A percentile compares a stretch with the other conserved stretches of the same genome.
phyloP scores from a whole-genome alignment of 495 filamentous ascomycete species.

The Thozetella sp. region DNA sequence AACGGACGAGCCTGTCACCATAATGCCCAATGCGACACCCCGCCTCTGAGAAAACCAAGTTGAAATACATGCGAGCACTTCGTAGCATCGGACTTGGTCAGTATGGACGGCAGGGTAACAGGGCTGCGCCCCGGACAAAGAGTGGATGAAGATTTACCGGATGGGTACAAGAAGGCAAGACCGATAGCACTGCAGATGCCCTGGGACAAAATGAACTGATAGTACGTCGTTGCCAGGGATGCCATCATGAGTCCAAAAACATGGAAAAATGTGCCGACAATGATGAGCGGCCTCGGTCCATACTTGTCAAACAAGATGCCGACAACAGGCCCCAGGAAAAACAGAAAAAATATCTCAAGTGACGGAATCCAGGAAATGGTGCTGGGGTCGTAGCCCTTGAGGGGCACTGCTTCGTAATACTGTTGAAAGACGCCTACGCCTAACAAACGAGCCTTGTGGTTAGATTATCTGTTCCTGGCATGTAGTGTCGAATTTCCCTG shows the following conservation, averaged over 20 bases:
- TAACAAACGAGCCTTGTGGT: conserved; percentile 2
- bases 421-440: conserved; percentile 59
- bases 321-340: conserved; percentile 47
- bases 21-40: conserved; percentile 65
- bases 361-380: conserved; percentile 60
- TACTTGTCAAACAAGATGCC: conserved; percentile 67
- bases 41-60: conserved; percentile 66
- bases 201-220: conserved; percentile 61
- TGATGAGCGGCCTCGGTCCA: conserved; percentile 60
- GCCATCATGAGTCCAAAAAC: conserved; percentile 80
- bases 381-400: conserved; percentile 44
- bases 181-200: conserved; percentile 43
- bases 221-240: conserved; percentile 57
- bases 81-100: background rate
- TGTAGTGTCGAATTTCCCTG: background rate
- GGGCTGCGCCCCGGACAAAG: too few relatives aligned
- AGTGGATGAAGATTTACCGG: conserved; percentile 20
- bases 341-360: conserved; percentile 54
- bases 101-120: too few relatives aligned
- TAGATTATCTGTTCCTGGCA: too few relatives aligned
- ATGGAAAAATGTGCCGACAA: conserved; percentile 59
- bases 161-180: conserved; percentile 37
- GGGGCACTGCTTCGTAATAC: conserved; percentile 54
- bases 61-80: conserved; percentile 9
- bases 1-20: conserved; percentile 59